phyloP scores from a whole-genome alignment of 805 yeast species.

The Candida caryicola region DNA sequence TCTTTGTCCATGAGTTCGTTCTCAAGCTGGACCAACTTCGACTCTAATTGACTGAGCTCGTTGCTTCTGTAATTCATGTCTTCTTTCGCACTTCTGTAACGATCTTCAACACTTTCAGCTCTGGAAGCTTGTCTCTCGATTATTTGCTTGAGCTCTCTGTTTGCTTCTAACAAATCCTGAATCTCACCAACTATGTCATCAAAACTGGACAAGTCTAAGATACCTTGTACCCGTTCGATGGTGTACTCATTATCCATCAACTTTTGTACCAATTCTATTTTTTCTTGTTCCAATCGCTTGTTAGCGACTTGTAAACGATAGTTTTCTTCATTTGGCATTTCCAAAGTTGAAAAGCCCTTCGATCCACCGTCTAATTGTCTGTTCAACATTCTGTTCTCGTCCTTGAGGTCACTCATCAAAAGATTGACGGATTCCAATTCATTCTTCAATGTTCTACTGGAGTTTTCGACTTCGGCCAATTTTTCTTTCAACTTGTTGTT shows the following conservation, averaged over 20 bases:
- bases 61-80: background rate
- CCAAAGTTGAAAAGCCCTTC: conserved; percentile 10
- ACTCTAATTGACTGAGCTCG: conserved; percentile 5
- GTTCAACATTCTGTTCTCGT: background rate
- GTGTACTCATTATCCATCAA: conserved; percentile 3
- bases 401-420: background rate
- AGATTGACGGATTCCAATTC: background rate
- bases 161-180: conserved; percentile 10
- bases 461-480: background rate
- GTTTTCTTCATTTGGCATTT: conserved; percentile 5
- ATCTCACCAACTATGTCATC: conserved; percentile 10
- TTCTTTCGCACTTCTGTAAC: background rate
- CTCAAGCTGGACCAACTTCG: conserved; percentile 4
- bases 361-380: background rate
- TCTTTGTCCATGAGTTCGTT: conserved; percentile 19
- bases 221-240: conserved; percentile 4
- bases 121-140: conserved; percentile 6
- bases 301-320: conserved; percentile 1
- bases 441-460: background rate
- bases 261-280: conserved; percentile 4
- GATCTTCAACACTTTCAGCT: conserved; percentile 3
- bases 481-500: background rate
- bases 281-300: conserved; percentile 5
- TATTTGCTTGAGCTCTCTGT: conserved; percentile 9
- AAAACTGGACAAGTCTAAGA: conserved; percentile 4